Base-by-base conservation (phyloP, 495 filamentous ascomycete species). In the Pseudoneurospora amorphoporcata region DNA sequence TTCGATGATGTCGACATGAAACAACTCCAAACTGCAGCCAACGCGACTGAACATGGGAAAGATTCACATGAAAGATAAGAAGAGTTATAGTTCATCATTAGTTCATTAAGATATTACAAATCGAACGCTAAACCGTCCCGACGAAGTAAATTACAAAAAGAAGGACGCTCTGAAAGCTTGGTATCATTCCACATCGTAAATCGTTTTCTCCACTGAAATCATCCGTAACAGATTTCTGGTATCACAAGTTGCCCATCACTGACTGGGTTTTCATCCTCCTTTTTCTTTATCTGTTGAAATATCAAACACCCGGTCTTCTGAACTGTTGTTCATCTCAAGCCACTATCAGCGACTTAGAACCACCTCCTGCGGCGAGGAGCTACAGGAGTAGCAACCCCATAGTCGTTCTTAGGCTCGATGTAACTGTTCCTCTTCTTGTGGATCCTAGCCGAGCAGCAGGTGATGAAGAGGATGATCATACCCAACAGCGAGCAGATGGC, bases 381-480 rank as follows among this genome's bases (percentile, higher is more conserved):
- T 14, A 35, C 74, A 65, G 53, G 23, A 65, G 53, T 23, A 29
- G 53, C 53, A 65, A 65, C 53, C 29, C 53, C 53, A 43, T 71
- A 75, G 53, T 76, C 76, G 29, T 39, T 41, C 76, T 77, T 77
- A 17, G 53, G 53, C 9, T 9, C 39, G 14, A 43, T 3, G 16
- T 45, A 47, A 17, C 72, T 61, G 53, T 65, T 65, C n/a, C 73
- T 70, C 38, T 69, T 68, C 40, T 76, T 75, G 70, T 82, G 79
- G 68, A 83, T 39, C n/a, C 83, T 70, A 0, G 78, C 79, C 23
- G 78, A 81, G 81, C 82, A 88, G 82, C 88, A 90, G 5, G 86
- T 87, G 72, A 89, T 84, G 74, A 90, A 84, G 17, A 90, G 83
- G 29, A 89, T 74, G 68, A 89, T 70, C 12, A 86, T 86, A 8